A percentile compares a stretch with the other conserved stretches of the same genome.
Evolutionary conservation across 2,329 filamentous ascomycete genomes (phyloP).

Genomic region (Trichoderma brevicompactum): DNA sequence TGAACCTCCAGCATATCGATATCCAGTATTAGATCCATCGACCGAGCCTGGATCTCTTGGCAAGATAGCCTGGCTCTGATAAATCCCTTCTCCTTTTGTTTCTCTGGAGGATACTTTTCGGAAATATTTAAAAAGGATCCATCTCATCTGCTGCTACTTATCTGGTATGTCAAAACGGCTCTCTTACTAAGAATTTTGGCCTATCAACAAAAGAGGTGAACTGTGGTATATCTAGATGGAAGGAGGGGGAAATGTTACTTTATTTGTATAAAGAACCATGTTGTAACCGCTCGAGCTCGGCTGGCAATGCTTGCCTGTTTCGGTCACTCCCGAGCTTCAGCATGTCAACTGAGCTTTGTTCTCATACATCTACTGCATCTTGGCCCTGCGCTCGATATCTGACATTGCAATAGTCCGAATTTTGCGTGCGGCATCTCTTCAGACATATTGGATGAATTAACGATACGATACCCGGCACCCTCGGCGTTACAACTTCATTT

Average conservation of each 20-base stretch:
- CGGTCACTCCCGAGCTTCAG: background rate
- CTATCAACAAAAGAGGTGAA: background rate
- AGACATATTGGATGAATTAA: slow-evolving; percentile 5
- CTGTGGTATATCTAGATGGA: background rate
- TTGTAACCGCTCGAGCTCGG: background rate
- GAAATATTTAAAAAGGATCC: background rate
- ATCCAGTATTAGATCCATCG: background rate
- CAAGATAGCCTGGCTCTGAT: background rate
- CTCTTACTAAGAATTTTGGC: background rate
- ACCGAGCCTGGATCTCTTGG: background rate
- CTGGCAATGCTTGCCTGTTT: background rate
- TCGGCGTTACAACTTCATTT: background rate
- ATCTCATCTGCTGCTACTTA: background rate
- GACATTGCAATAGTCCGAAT: background rate
- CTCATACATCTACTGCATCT: background rate
- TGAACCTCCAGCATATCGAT: slow-evolving; percentile 3
- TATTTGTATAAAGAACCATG: too few relatives aligned
- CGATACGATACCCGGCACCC: background rate
- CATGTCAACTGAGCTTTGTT: background rate
- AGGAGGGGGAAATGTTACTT: too few relatives aligned
- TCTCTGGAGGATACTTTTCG: background rate
- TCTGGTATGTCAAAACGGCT: slow-evolving; percentile 12
- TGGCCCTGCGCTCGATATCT: slow-evolving; percentile 3
- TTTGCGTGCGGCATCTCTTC: background rate
- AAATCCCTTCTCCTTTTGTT: background rate